Evolutionary conservation across 2,329 filamentous ascomycete genomes (phyloP).

Genomic region (Hawksworthiomyces lignivorus): DNA sequence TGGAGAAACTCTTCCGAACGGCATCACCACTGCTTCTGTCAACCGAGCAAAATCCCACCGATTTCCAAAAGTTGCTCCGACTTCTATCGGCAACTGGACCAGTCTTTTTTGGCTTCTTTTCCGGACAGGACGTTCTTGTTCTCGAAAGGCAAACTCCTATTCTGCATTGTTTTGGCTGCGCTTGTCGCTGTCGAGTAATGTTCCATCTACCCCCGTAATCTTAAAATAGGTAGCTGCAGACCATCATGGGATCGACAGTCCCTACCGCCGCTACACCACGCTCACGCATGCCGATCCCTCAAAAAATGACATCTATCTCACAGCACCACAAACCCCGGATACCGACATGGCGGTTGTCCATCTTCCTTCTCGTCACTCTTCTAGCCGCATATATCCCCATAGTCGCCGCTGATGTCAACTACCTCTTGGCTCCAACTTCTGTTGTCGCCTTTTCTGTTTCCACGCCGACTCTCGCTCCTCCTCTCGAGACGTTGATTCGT

Average conservation of each 20-base stretch:
- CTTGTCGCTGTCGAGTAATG: conserved; percentile 2
- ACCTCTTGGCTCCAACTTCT: no score
- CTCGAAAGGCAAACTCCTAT: no score
- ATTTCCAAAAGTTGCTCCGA: no score
- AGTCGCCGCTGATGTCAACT: no score
- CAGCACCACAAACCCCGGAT: conserved; percentile 17
- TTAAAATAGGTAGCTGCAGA: conserved; percentile 5
- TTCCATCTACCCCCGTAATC: neutral
- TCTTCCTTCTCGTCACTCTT: conserved; percentile 19
- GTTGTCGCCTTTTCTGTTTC: no score
- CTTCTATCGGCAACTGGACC: no score
- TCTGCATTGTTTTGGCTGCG: no score
- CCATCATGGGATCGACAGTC: conserved; percentile 9
- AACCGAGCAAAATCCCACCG: no score
- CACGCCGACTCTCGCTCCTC: no score
- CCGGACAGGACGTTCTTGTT: no score
- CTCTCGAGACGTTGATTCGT: conserved; percentile 26
- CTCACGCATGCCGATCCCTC: conserved; percentile 5
- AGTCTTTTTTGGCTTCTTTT: neutral
- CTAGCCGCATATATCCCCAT: conserved; percentile 17
- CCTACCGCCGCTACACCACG: conserved; percentile 6
- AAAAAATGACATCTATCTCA: conserved; percentile 9
- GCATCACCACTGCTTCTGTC: no score
- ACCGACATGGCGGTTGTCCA: conserved; percentile 20
- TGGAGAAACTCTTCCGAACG: no score